Percentiles rank a stretch among this genome's conserved stretches.
phyloP scores from a whole-genome alignment of 164 flowering plant genomes.

The Vitis amurensis region DNA sequence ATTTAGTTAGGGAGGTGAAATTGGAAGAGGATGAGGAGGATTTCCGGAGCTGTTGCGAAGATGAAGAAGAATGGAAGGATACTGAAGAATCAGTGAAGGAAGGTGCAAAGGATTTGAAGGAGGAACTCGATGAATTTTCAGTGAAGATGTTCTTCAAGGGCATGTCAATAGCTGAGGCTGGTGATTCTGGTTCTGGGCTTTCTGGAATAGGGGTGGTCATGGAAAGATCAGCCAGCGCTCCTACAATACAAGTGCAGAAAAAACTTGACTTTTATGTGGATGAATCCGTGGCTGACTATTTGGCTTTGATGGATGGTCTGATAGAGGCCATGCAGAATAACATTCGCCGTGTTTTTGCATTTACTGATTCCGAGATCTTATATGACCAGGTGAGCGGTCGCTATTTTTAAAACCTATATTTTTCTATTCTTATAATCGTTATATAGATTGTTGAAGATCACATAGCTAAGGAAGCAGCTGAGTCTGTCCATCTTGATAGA shows the following conservation, averaged over 20 bases:
- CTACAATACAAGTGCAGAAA: slow-evolving; percentile 67
- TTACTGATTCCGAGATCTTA: slow-evolving; percentile 67
- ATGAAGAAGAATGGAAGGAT: slow-evolving; percentile 56
- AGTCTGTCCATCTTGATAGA: too few species aligned
- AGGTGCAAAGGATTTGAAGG: slow-evolving; percentile 22
- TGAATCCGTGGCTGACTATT: slow-evolving; percentile 69
- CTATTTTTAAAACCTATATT: background rate
- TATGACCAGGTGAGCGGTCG: slow-evolving; percentile 56
- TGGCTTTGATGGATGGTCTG: slow-evolving; percentile 86
- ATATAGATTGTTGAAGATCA: background rate
- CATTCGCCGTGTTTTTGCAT: slow-evolving; percentile 50
- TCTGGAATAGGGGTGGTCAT: slow-evolving; percentile 87
- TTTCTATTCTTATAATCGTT: background rate
- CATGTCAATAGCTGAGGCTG: slow-evolving; percentile 44
- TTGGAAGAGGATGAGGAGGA: slow-evolving; percentile 78
- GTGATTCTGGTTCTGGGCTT: slow-evolving; percentile 46
- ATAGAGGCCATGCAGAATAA: slow-evolving; percentile 49
- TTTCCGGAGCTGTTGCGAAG: slow-evolving; percentile 70
- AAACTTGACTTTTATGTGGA: slow-evolving; percentile 82
- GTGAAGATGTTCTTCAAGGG: slow-evolving; percentile 83
- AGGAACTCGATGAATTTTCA: slow-evolving; percentile 44
- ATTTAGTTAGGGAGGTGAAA: slow-evolving; percentile 21
- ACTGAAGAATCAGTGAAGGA: slow-evolving; percentile 40
- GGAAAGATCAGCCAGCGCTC: slow-evolving; percentile 40
- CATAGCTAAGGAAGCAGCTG: background rate